These are phyloP conservation scores for Heliosperma pusillum DNA, from an alignment of 148 eudicot species.

Conservation along the genomic window DNA sequence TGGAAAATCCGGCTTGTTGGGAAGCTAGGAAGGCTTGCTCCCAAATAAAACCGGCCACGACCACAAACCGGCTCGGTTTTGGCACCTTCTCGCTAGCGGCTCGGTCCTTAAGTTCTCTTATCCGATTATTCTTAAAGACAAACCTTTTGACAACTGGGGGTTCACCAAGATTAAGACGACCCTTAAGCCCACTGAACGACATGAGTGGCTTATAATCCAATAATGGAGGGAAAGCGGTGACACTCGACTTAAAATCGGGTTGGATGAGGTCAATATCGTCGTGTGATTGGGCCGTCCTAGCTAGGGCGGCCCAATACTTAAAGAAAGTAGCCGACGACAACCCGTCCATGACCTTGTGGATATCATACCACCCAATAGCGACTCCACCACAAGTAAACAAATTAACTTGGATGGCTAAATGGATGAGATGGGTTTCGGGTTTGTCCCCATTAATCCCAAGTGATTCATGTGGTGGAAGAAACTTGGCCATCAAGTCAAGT, in stretches of 20 bases:
- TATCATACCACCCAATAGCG: slow-evolving; percentile 2
- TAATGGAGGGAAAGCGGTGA: not conserved
- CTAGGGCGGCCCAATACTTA: slow-evolving; percentile 11
- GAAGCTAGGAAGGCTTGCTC: slow-evolving; percentile 1
- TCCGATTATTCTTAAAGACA: not conserved
- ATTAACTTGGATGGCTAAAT: slow-evolving; percentile 2
- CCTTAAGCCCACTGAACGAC: not conserved
- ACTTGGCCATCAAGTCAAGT: not conserved
- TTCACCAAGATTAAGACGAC: not conserved
- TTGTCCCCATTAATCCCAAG: not conserved
- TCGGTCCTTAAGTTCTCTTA: not conserved
- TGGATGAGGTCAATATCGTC: too few relatives aligned
- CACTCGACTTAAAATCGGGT: slow-evolving; percentile 4
- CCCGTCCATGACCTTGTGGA: slow-evolving; percentile 12
- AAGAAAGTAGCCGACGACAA: not conserved
- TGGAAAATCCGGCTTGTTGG: not conserved
- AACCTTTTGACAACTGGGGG: slow-evolving; percentile 10
- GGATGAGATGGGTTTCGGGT: not conserved
- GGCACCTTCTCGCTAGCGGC: slow-evolving; percentile 2
- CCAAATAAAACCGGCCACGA: slow-evolving; percentile 10
- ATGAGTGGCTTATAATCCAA: not conserved
- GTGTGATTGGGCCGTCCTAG: not conserved
- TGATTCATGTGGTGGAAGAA: not conserved
- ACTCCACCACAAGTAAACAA: slow-evolving; percentile 5
- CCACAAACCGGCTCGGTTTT: not conserved